Evolutionary conservation across 768 basidiomycete species (phyloP).

Genomic region (Rickenella mellea): DNA sequence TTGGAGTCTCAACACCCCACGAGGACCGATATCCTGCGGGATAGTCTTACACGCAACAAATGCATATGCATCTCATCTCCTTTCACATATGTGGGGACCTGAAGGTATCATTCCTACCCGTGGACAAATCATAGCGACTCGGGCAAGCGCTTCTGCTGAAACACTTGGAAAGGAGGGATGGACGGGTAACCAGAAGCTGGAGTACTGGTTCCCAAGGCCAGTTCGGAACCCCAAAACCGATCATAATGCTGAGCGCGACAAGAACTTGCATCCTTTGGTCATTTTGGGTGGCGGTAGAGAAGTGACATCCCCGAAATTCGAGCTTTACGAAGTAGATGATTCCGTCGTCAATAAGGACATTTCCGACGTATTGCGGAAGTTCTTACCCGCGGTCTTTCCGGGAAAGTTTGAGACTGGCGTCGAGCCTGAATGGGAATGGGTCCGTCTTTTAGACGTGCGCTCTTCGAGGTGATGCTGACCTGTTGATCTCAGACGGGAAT

Average conservation of each 20-base stretch:
- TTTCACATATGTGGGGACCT: constrained; percentile 56
- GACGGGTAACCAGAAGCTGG: constrained; percentile 38
- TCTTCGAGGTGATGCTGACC: background rate
- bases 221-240: constrained; percentile 11
- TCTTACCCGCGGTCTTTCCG: constrained; percentile 51
- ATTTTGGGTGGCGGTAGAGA: constrained; percentile 68
- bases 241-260: constrained; percentile 15
- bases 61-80: constrained; percentile 66
- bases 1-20: constrained; percentile 53
- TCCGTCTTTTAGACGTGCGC: constrained; percentile 13
- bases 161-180: constrained; percentile 34
- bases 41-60: constrained; percentile 84
- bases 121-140: constrained; percentile 50
- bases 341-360: constrained; percentile 37
- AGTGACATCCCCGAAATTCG: constrained; percentile 30
- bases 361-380: constrained; percentile 41
- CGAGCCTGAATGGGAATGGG: constrained; percentile 80
- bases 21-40: constrained; percentile 51
- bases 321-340: constrained; percentile 52
- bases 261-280: constrained; percentile 37
- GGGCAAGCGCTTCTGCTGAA: constrained; percentile 28
- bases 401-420: constrained; percentile 34
- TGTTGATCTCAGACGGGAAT: constrained; percentile 58
- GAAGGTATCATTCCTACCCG: constrained; percentile 59
- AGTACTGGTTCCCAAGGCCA: constrained; percentile 82